Evolutionary conservation across 2,329 filamentous ascomycete species (phyloP), one percentile per base, ranked within the genome.

Genomic region (Cercospora sesami): DNA sequence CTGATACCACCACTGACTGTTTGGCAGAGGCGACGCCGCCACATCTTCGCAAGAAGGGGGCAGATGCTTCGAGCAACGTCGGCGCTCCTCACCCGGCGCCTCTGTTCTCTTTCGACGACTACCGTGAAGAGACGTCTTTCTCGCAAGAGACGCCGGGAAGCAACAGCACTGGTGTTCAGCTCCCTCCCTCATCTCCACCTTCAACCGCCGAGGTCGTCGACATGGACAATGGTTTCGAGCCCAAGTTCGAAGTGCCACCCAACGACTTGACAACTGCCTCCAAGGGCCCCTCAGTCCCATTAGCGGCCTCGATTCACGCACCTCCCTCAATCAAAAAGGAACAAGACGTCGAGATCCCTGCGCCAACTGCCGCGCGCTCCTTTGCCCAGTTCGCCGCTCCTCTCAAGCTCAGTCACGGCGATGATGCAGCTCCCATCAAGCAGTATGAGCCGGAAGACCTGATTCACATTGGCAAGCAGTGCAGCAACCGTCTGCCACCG

Each of bases 401-500:
- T 30, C 28, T 42, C 45, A 51, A 48, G 16, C 26, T 10, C 26
- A 21, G 12, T 2, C 39, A 31, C 14, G 21, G 6, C 12, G 18
- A 42, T 1, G 21, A 39, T 12, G 33, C 59, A 48, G 12, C 39
- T 53, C 26, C 53, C 16, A 9, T 60, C 23, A 39, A 60, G 42
- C 63, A 48, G 8, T 65, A 65, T 26, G 23, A 53, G 26, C 6
- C 55, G 14, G 30, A 65, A 12, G 63, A 65, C 39, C 57, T 65
- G 16, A 21, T 60, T 5, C 28, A n/a, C 42, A 72, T 77, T 33
- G 70, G 73, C 9, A 58, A 64, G 23, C 60, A 55, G 51, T 74
- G 72, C 65, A 53, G 60, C 48, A 64, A 64, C 14, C 72, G 68
- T 21, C 67, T 75, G 0, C 75, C 75, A 14, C 75, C 75, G 16